Conservation (phyloP, 129 eudicot species). For the Flaveria bidentis region DNA sequence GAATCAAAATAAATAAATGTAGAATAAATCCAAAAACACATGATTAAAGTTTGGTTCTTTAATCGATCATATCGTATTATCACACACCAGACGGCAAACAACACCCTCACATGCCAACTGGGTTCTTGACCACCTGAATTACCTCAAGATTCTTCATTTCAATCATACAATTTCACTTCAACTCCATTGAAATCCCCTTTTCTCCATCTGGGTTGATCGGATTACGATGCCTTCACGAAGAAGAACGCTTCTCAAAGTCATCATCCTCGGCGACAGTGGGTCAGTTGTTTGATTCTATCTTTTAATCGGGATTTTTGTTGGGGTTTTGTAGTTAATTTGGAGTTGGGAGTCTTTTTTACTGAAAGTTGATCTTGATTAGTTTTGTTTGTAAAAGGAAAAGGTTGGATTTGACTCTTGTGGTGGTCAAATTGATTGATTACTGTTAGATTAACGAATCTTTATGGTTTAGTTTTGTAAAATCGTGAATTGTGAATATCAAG, state of each 20-base stretch:
- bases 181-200: not conserved
- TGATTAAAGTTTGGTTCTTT: slow-evolving; percentile 5
- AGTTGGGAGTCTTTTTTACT: not conserved
- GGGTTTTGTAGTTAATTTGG: not conserved
- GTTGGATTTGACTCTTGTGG: not conserved
- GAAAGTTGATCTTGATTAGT: not conserved
- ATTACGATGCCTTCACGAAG: slow-evolving; percentile 53
- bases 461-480: not conserved
- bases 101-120: slow-evolving; percentile 21
- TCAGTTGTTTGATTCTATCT: slow-evolving; percentile 1
- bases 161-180: slow-evolving; percentile 24
- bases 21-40: not conserved
- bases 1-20: not conserved
- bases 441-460: not conserved
- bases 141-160: slow-evolving; percentile 21
- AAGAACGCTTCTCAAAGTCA: slow-evolving; percentile 65
- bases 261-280: slow-evolving; percentile 90
- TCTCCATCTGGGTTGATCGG: no score
- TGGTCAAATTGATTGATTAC: not conserved
- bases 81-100: slow-evolving; percentile 14
- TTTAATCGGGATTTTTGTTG: not conserved
- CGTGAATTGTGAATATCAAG: not conserved
- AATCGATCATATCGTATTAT: not conserved
- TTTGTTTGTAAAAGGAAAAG: no score
- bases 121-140: slow-evolving; percentile 22